Base-by-base conservation (phyloP, 2,329 filamentous ascomycete genomes). In the Penicillium sumatraense region DNA sequence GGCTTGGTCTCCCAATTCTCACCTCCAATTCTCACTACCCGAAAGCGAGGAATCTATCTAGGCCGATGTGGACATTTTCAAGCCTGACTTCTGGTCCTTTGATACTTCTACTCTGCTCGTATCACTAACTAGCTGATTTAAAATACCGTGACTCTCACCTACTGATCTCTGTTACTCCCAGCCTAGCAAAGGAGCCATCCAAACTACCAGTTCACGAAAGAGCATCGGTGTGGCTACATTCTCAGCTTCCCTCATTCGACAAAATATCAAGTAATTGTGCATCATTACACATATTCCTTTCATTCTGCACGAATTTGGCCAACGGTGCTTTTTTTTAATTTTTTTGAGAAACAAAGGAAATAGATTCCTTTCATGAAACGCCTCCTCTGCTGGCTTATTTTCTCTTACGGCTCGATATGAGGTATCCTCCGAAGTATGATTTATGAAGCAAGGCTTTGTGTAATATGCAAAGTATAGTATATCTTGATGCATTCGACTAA, bases 401-500 rank as follows among this genome's bases (percentile, higher is more conserved):
- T n/a, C n/a, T 29, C 14, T 6, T 3, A 16, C 18, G 8, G 5
- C 3, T 49, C 33, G 35, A 42, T 5, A 3, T n/a, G 40, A n/a
- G 36, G 13, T 41, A 23, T 23, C 49, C 5, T 41, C 44, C 16
- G 14, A 49, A 10, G 31, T 38, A 46, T 49, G 49, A 31, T 16
- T 45, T 20, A 20, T n/a, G 26, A 31, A 31, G 10, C 16, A 27
- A 14, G 16, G 16, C 26, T 5, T 46, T 11, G 42, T 49, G 31
- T n/a, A n/a, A n/a, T n/a, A n/a, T n/a, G n/a, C n/a, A n/a, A n/a
- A n/a, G n/a, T n/a, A n/a, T n/a, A n/a, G n/a, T 38, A 38, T 33
- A 24, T 9, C 16, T 31, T 38, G 49, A 41, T 45, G 49, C 49
- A 52, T 52, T 35, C 41, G 49, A 56, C 35, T 38, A 46, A 40